Evolutionary conservation across 768 basidiomycete genomes (phyloP), one percentile per base, ranked within the genome.

Genomic region (Tricholomella constricta): DNA sequence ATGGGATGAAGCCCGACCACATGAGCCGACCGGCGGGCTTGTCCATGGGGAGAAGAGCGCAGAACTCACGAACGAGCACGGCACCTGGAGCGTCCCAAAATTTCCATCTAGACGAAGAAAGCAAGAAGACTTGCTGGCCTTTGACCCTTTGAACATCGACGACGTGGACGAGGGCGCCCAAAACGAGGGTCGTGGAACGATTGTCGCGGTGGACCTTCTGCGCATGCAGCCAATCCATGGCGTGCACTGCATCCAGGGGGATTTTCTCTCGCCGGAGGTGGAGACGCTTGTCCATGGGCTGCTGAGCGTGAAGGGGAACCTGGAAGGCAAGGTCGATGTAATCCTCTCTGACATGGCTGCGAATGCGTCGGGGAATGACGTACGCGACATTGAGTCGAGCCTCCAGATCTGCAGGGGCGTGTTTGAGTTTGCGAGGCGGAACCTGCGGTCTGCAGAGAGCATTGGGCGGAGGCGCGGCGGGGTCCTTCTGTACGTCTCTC

Each of bases 341-440:
- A 80, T 97, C 22, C 76, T 97, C 3, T 91, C 87, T 6, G 95
- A 97, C 62, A 94, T 97, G 86, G 89, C 93, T 11, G 85, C 84
- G 17, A 92, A 93, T 65, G 75, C 83, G 54, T 81, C 87, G 1
- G 94, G 94, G 5, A 84, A 87, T 52, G 65, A 75, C 7, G 67
- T 71, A 0, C 75, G 76, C 38, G 94, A 98, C 68, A 78, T 80
- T 0, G 78, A 85, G 61, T 65, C 75, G 14, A 87, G 87, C 50
- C 74, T 96, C 22, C 78, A 86, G 31, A 84, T 97, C 11, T 89
- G 85, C 63, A 69, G 79, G 27, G 82, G 86, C 2, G 92, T 89
- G 0, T 83, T 88, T 56, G 69, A 77, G 41, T 95, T 96, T 64
- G 78, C 84, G 2, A 65, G 72, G 55, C 66, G 64, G 32, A 75